Conservation (phyloP, 345 rosid genomes). For the Hibiscus tridactylites region DNA sequence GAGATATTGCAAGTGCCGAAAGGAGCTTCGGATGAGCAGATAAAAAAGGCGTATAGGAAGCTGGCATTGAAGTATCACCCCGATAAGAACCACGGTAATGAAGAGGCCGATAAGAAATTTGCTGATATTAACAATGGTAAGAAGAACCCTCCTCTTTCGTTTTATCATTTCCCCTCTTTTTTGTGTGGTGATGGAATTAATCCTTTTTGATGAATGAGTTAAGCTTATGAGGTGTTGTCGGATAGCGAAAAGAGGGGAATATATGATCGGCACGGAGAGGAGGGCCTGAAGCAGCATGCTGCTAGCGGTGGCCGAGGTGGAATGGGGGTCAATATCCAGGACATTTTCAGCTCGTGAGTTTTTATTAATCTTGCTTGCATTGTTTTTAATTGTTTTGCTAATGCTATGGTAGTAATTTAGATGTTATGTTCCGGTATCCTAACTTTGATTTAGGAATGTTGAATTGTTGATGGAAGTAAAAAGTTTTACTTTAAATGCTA, state of each 20-base stretch:
- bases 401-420: not conserved
- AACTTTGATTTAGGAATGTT: not conserved
- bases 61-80: conserved; percentile 98
- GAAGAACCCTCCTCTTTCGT: not conserved
- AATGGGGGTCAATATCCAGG: not conserved
- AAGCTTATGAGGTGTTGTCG: not conserved
- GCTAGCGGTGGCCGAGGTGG: not conserved
- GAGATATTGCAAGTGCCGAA: conserved; percentile 85
- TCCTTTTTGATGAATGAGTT: not conserved
- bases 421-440: not conserved
- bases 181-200: not conserved
- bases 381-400: not conserved
- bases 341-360: not conserved
- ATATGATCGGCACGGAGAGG: not conserved
- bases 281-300: not conserved
- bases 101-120: conserved; percentile 84
- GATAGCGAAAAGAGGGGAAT: not conserved
- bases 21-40: conserved; percentile 95
- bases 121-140: conserved; percentile 53
- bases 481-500: too few relatives aligned
- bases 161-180: not conserved
- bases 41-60: conserved; percentile 95
- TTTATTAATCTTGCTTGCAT: not conserved
- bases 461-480: not conserved
- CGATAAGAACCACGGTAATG: conserved; percentile 97